Conservation (phyloP, 306 rosid species). For the Prosopis cineraria region DNA sequence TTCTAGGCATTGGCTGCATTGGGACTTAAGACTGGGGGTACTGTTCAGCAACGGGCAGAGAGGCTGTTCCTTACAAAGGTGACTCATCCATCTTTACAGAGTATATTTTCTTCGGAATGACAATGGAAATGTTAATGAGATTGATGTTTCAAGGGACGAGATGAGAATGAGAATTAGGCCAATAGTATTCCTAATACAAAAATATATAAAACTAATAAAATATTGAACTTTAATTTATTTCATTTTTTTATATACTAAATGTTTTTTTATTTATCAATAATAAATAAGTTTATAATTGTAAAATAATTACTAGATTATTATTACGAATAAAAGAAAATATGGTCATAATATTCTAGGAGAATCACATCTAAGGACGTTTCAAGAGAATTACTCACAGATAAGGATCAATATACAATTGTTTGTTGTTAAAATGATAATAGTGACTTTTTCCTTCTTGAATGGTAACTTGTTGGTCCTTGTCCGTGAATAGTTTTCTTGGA, state of each 20-base stretch:
- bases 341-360: neutral
- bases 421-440: too few species aligned
- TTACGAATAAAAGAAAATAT: neutral
- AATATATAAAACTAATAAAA: too few species aligned
- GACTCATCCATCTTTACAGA: conserved; percentile 9
- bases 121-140: neutral
- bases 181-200: neutral
- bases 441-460: too few species aligned
- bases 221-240: too few species aligned
- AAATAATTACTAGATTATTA: neutral
- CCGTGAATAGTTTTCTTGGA: too few species aligned
- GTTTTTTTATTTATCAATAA: neutral
- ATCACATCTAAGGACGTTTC: too few species aligned
- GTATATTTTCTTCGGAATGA: neutral
- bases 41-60: conserved; percentile 96
- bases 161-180: neutral
- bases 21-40: conserved; percentile 92
- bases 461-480: too few species aligned
- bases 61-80: conserved; percentile 97
- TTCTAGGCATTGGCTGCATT: conserved; percentile 75
- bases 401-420: too few species aligned
- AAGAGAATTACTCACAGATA: too few species aligned
- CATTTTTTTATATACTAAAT: neutral
- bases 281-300: neutral
- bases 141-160: neutral